These are phyloP conservation scores for Aspergillus oerlinghausenensis DNA, from an alignment of 2,329 filamentous ascomycete species.

Conservation along the genomic window DNA sequence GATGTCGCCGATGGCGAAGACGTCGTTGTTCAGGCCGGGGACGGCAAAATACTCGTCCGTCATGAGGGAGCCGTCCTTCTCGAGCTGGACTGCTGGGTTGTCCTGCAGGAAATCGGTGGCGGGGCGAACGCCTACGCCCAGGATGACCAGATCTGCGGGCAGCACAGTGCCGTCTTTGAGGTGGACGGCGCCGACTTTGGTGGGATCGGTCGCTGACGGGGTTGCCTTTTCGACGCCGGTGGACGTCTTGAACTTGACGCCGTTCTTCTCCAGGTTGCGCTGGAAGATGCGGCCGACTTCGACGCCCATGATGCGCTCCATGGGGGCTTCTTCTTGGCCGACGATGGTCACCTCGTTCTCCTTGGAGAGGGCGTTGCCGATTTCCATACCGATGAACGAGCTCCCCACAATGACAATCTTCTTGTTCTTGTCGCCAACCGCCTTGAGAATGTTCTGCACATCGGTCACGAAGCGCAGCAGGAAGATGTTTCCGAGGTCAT, in stretches of 20 bases:
- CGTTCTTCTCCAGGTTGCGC: constrained; percentile 72
- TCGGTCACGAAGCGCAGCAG: constrained; percentile 73
- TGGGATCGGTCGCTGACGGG: constrained; percentile 61
- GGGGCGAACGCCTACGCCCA: constrained; percentile 84
- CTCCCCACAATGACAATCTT: constrained; percentile 90
- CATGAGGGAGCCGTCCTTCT: constrained; percentile 78
- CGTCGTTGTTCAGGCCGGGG: constrained; percentile 64
- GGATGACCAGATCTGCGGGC: constrained; percentile 82
- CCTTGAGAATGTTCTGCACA: constrained; percentile 69
- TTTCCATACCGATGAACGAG: constrained; percentile 97
- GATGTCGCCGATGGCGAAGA: constrained; percentile 93
- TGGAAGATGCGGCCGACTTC: constrained; percentile 78
- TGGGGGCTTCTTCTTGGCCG: constrained; percentile 79
- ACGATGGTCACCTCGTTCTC: constrained; percentile 82
- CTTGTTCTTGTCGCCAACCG: constrained; percentile 76
- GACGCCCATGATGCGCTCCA: constrained; percentile 80
- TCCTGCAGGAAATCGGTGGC: constrained; percentile 76
- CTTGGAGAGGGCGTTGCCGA: constrained; percentile 75
- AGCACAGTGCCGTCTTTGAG: constrained; percentile 83
- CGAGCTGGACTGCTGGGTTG: constrained; percentile 65
- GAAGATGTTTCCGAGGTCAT: constrained; percentile 83
- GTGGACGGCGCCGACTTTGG: constrained; percentile 71
- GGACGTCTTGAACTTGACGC: constrained; percentile 80
- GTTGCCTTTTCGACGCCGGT: constrained; percentile 79
- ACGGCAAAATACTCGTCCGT: constrained; percentile 79